phyloP scores from a whole-genome alignment of 306 rosid genomes.

The Canavalia gladiata region DNA sequence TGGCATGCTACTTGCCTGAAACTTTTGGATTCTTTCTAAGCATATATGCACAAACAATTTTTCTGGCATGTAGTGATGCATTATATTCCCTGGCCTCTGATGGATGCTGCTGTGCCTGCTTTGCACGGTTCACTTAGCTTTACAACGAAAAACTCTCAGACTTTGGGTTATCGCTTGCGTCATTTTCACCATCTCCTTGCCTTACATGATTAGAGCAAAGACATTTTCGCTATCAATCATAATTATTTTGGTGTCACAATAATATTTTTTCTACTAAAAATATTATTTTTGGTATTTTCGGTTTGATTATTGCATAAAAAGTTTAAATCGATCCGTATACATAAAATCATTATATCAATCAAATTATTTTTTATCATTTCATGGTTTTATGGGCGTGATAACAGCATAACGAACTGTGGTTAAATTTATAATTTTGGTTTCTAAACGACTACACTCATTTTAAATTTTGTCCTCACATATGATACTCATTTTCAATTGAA shows the following conservation, averaged over 20 bases:
- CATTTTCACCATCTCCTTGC: conserved; percentile 32
- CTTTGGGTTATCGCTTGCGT: conserved; percentile 7
- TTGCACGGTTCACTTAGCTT: conserved; percentile 16
- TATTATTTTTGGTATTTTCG: no score
- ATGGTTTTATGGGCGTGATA: no score
- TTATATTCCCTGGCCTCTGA: background rate
- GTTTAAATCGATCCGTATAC: no score
- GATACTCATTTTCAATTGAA: no score
- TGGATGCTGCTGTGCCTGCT: background rate
- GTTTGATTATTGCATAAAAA: no score
- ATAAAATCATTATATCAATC: no score
- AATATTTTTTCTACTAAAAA: no score
- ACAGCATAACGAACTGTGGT: no score
- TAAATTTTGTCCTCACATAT: no score
- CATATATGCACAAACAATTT: background rate
- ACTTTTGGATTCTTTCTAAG: conserved; percentile 5
- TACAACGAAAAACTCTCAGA: background rate
- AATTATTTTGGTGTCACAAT: background rate
- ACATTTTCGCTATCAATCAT: background rate
- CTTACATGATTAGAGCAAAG: conserved; percentile 30
- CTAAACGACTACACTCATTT: no score
- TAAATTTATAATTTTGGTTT: no score
- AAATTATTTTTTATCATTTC: no score
- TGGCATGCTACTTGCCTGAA: conserved; percentile 26
- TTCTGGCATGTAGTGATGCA: background rate